These are phyloP conservation scores for Umbelopsis sp. DNA, from an alignment of 371 early-diverging fungal genomes.

Conservation along the genomic window DNA sequence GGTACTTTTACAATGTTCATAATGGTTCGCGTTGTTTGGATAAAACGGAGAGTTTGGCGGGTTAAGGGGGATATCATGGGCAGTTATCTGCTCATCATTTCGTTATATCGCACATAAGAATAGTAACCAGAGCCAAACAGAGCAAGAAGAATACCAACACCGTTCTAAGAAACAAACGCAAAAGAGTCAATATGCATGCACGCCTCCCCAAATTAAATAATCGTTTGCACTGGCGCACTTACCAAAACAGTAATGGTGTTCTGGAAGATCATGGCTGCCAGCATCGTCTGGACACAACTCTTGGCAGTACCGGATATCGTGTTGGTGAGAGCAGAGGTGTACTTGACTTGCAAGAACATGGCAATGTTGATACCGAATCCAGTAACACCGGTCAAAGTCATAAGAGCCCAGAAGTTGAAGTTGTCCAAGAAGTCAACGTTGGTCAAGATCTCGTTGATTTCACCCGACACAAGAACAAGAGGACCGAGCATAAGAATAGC, in stretches of 20 bases:
- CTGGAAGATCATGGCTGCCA: conserved; percentile 70
- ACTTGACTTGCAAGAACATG: conserved; percentile 80
- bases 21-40: background rate
- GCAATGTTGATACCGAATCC: conserved; percentile 79
- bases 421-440: conserved; percentile 53
- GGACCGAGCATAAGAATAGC: conserved; percentile 67
- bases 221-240: conserved; percentile 21
- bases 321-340: conserved; percentile 74
- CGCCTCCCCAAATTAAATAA: background rate
- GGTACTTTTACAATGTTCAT: background rate
- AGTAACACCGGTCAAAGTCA: conserved; percentile 72
- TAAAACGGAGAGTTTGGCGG: background rate
- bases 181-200: background rate
- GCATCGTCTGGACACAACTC: conserved; percentile 70
- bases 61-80: background rate
- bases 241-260: conserved; percentile 70
- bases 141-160: conserved; percentile 68
- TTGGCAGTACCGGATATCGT: conserved; percentile 82
- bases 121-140: conserved; percentile 71
- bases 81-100: conserved; percentile 52
- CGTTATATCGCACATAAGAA: conserved; percentile 71
- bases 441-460: conserved; percentile 53
- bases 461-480: conserved; percentile 66
- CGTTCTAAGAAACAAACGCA: conserved; percentile 50
- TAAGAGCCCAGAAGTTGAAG: conserved; percentile 66